Conservation (phyloP, 768 basidiomycete species). For the Lepiota venenata region DNA sequence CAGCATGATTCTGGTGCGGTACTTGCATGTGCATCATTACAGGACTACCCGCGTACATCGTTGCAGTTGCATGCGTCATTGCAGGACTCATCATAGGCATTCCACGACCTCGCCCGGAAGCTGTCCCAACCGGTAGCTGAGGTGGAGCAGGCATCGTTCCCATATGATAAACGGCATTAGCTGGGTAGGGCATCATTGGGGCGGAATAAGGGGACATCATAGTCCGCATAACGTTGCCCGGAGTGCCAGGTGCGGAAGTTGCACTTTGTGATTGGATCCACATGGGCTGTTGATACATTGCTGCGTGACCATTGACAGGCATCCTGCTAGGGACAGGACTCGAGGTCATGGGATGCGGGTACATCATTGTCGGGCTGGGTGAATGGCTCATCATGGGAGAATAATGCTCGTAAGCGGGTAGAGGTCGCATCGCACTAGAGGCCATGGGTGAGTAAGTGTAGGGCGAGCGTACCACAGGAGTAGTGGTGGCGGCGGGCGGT, state of each 20-base stretch:
- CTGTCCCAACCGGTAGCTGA: constrained; percentile 32
- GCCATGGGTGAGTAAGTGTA: constrained; percentile 42
- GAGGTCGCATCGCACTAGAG: constrained; percentile 48
- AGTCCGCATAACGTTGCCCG: constrained; percentile 51
- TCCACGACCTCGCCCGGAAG: constrained; percentile 40
- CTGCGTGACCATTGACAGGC: constrained; percentile 58
- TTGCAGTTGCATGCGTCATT: constrained; percentile 52
- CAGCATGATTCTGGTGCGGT: constrained; percentile 38
- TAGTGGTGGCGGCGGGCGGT: constrained; percentile 42
- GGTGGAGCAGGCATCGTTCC: constrained; percentile 44
- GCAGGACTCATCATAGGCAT: constrained; percentile 71
- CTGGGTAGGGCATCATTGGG: constrained; percentile 63
- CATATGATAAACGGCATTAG: constrained; percentile 28
- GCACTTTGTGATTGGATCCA: constrained; percentile 50
- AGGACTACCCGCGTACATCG: constrained; percentile 68
- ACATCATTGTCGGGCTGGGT: constrained; percentile 65
- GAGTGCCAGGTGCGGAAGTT: constrained; percentile 42
- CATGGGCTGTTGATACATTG: constrained; percentile 58
- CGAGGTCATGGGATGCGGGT: constrained; percentile 52
- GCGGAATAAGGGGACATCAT: constrained; percentile 60
- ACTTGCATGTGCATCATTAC: constrained; percentile 64
- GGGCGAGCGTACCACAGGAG: constrained; percentile 18
- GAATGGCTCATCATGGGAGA: constrained; percentile 74
- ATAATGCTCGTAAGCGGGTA: constrained; percentile 52
- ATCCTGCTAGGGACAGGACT: constrained; percentile 65